phyloP scores from a whole-genome alignment of 257 asterid species.

The Solanum arcanum region DNA sequence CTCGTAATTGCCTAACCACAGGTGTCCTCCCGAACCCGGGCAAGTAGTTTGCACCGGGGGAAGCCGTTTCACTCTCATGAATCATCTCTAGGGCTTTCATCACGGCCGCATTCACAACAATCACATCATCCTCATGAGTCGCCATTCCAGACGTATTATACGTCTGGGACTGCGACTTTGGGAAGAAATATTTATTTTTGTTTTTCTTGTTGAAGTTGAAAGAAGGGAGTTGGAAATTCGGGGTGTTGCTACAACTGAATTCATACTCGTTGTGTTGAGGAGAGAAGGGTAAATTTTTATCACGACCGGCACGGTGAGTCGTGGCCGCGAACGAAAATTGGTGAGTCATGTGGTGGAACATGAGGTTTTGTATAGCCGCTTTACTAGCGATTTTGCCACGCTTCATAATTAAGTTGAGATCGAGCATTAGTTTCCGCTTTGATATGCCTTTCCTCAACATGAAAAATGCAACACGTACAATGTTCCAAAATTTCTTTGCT shows the following conservation, averaged over 20 bases:
- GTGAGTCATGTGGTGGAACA: constrained; percentile 44
- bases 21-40: constrained; percentile 72
- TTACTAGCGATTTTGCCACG: constrained; percentile 82
- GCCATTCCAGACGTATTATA: neutral
- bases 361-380: constrained; percentile 59
- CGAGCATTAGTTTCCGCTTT: constrained; percentile 45
- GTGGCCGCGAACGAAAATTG: neutral
- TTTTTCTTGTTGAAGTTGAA: constrained; percentile 25
- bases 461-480: constrained; percentile 39
- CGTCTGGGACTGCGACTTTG: neutral
- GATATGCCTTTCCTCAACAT: constrained; percentile 74
- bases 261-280: constrained; percentile 34
- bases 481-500: constrained; percentile 64
- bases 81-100: constrained; percentile 35
- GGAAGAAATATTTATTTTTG: constrained; percentile 8
- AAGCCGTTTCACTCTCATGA: constrained; percentile 32
- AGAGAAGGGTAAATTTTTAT: constrained; percentile 8
- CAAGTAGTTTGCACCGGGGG: constrained; percentile 32
- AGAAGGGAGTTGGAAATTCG: constrained; percentile 32
- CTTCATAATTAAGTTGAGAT: constrained; percentile 55
- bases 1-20: constrained; percentile 60
- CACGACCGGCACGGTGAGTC: constrained; percentile 13
- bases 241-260: constrained; percentile 79
- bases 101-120: constrained; percentile 13
- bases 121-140: constrained; percentile 12